Evolutionary conservation across 2,329 filamentous ascomycete species (phyloP).

Genomic region (Gyromitra esculenta): DNA sequence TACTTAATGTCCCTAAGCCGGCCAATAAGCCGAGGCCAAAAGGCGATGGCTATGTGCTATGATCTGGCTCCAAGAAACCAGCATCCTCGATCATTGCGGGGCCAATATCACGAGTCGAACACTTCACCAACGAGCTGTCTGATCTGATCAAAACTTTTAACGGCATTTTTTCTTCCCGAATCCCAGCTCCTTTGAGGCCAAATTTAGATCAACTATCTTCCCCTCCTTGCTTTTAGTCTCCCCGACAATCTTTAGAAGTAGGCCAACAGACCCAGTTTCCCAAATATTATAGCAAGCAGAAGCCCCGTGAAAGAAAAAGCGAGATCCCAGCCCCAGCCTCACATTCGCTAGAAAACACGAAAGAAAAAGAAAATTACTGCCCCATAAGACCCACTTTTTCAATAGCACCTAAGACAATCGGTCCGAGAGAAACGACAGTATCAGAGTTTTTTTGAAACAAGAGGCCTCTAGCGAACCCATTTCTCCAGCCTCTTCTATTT

Average conservation of each 20-base stretch:
- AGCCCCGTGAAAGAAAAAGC: slow-evolving; percentile 26
- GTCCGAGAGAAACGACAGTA: slow-evolving; percentile 44
- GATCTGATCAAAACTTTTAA: neutral
- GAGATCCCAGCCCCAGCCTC: slow-evolving; percentile 33
- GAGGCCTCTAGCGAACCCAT: slow-evolving; percentile 47
- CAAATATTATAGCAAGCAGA: slow-evolving; percentile 42
- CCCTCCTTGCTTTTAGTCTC: slow-evolving; percentile 22
- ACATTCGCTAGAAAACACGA: slow-evolving; percentile 47
- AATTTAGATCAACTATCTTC: slow-evolving; percentile 36
- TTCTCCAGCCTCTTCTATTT: slow-evolving; percentile 51
- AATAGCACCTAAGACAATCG: slow-evolving; percentile 50
- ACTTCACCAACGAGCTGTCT: too few species aligned
- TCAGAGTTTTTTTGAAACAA: slow-evolving; percentile 39
- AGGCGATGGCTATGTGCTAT: too few species aligned
- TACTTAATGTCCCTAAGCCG: too few species aligned
- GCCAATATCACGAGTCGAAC: too few species aligned
- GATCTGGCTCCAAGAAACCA: slow-evolving; percentile 1
- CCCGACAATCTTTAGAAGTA: slow-evolving; percentile 38
- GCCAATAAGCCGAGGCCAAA: too few species aligned
- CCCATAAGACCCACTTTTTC: slow-evolving; percentile 40
- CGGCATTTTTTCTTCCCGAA: slow-evolving; percentile 14
- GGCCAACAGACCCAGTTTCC: slow-evolving; percentile 17
- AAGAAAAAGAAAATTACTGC: slow-evolving; percentile 47
- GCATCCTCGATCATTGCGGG: slow-evolving; percentile 17
- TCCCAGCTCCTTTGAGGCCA: slow-evolving; percentile 39